Evolutionary conservation across 306 rosid species (phyloP).

Genomic region (Carpinus viminea): DNA sequence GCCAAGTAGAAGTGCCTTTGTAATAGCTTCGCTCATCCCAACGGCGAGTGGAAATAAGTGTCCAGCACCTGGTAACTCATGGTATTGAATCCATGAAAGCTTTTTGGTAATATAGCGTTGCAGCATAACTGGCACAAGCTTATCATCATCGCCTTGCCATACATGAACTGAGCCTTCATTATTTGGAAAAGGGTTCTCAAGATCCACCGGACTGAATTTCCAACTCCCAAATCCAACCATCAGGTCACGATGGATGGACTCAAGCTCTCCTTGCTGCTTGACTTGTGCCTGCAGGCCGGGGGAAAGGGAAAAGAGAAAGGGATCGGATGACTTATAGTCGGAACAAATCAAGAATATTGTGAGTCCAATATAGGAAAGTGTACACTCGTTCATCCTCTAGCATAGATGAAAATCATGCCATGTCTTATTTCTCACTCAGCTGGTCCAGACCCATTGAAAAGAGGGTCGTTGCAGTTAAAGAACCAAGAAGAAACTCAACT

Average conservation of each 20-base stretch:
- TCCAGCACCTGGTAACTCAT: slow-evolving; percentile 66
- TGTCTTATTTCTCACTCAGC: no score
- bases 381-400: no score
- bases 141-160: slow-evolving; percentile 75
- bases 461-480: no score
- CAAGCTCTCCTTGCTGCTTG: slow-evolving; percentile 52
- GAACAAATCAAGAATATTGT: background rate
- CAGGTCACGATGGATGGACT: slow-evolving; percentile 52
- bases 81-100: slow-evolving; percentile 73
- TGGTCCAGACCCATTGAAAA: no score
- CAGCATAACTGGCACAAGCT: slow-evolving; percentile 35
- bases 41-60: slow-evolving; percentile 42
- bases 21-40: slow-evolving; percentile 34
- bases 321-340: background rate
- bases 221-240: slow-evolving; percentile 60
- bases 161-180: slow-evolving; percentile 49
- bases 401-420: no score
- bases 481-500: no score
- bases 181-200: slow-evolving; percentile 54
- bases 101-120: slow-evolving; percentile 48
- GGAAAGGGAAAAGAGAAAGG: background rate
- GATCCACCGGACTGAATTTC: slow-evolving; percentile 58
- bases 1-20: slow-evolving; percentile 34
- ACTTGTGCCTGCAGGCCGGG: slow-evolving; percentile 33
- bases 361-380: no score